Evolutionary conservation across 2,329 filamentous ascomycete species (phyloP).

Genomic region (Penicillium frequentans): DNA sequence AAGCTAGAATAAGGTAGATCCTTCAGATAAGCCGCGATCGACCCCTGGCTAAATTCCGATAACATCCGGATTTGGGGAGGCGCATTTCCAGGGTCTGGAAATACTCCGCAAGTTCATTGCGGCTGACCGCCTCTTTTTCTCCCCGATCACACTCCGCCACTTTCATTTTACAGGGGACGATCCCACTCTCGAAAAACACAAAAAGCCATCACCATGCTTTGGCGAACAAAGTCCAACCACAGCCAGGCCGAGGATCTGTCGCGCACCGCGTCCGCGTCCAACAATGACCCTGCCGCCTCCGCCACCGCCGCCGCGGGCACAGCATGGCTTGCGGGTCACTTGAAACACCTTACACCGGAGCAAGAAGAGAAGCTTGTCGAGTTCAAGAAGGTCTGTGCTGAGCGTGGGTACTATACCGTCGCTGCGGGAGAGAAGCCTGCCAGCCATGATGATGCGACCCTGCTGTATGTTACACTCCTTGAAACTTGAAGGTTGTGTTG

Average conservation of each 20-base stretch:
- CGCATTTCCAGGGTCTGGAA: not conserved
- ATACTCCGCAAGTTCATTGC: not conserved
- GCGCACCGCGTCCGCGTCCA: slow-evolving; percentile 28
- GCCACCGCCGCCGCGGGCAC: slow-evolving; percentile 37
- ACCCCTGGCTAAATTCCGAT: not conserved
- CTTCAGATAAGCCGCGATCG: not conserved
- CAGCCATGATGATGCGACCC: slow-evolving; percentile 49
- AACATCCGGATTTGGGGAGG: not conserved
- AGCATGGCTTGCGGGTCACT: slow-evolving; percentile 61
- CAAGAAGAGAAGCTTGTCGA: slow-evolving; percentile 67
- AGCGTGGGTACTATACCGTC: slow-evolving; percentile 58
- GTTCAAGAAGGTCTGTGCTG: slow-evolving; percentile 69
- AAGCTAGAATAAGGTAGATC: not conserved
- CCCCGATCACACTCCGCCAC: slow-evolving; percentile 7
- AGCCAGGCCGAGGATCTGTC: slow-evolving; percentile 28
- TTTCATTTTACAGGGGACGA: not conserved
- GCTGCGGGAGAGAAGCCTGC: slow-evolving; percentile 33
- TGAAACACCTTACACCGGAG: slow-evolving; percentile 70
- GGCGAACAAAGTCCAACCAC: slow-evolving; percentile 32
- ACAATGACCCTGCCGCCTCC: slow-evolving; percentile 38
- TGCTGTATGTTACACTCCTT: slow-evolving; percentile 41
- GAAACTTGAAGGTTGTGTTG: too few relatives aligned
- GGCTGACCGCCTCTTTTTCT: slow-evolving; percentile 10
- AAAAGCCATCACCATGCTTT: slow-evolving; percentile 24
- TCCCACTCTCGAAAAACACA: not conserved